These are phyloP conservation scores for Trametopsis cervina DNA, from an alignment of 768 basidiomycete genomes.

Conservation along the genomic window DNA sequence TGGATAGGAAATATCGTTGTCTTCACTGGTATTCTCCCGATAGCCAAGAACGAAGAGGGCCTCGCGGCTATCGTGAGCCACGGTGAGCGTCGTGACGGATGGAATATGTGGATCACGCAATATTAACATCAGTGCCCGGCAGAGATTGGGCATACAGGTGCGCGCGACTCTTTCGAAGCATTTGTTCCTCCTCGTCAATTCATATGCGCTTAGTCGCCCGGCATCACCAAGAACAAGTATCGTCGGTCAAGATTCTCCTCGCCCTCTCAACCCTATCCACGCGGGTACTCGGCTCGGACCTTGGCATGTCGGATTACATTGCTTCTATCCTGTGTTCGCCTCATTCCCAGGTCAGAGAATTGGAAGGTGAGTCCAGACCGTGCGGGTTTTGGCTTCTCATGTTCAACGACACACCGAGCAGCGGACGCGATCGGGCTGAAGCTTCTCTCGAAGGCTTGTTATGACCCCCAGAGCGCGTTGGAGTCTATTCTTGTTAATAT, in stretches of 20 bases:
- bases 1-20: slow-evolving; percentile 69
- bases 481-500: slow-evolving; percentile 37
- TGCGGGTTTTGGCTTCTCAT: neutral
- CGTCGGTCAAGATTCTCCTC: slow-evolving; percentile 35
- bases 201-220: slow-evolving; percentile 46
- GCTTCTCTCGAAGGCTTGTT: slow-evolving; percentile 81
- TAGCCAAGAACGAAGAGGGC: slow-evolving; percentile 72
- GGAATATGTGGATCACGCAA: slow-evolving; percentile 1
- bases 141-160: slow-evolving; percentile 81
- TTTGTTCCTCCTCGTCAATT: neutral
- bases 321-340: slow-evolving; percentile 59
- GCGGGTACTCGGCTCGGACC: slow-evolving; percentile 48
- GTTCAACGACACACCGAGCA: slow-evolving; percentile 21
- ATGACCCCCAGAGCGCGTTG: slow-evolving; percentile 69
- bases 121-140: too few relatives aligned
- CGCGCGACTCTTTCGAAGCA: slow-evolving; percentile 12
- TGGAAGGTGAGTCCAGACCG: slow-evolving; percentile 50
- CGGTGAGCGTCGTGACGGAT: slow-evolving; percentile 38
- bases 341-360: slow-evolving; percentile 75
- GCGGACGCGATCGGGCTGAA: slow-evolving; percentile 84
- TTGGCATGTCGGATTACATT: slow-evolving; percentile 42
- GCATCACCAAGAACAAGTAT: slow-evolving; percentile 43
- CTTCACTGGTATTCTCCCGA: slow-evolving; percentile 81
- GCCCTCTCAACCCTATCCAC: slow-evolving; percentile 36
- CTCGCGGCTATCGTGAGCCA: slow-evolving; percentile 82